A percentile compares a stretch with the other conserved stretches of the same genome.
These are phyloP conservation scores for Priceomyces fermenticarens DNA, from an alignment of 805 yeast species.

Conservation along the genomic window DNA sequence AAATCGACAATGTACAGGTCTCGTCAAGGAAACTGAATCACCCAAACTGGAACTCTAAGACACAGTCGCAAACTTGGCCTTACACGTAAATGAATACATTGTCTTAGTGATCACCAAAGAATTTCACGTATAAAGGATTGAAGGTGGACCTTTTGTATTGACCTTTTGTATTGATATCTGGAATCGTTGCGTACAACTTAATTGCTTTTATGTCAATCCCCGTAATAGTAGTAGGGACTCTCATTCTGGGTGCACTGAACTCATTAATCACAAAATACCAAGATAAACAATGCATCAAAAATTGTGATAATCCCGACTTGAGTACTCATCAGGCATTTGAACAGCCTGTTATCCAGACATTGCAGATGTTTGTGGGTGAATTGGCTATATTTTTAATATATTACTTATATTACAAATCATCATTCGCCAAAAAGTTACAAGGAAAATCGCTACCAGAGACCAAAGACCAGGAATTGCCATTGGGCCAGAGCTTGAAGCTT, in stretches of 20 bases:
- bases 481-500: conserved; percentile 20
- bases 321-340: conserved; percentile 52
- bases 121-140: too few relatives aligned
- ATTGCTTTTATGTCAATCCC: neutral
- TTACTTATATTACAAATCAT: conserved; percentile 21
- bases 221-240: conserved; percentile 44
- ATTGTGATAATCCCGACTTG: conserved; percentile 47
- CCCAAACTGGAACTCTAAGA: neutral
- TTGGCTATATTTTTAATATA: conserved; percentile 46
- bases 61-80: too few relatives aligned
- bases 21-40: neutral
- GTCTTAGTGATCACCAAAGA: too few relatives aligned
- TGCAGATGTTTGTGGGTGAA: conserved; percentile 82
- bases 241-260: conserved; percentile 68
- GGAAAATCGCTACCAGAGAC: conserved; percentile 7
- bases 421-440: conserved; percentile 1
- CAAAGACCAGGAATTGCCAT: conserved; percentile 6
- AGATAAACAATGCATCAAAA: conserved; percentile 66
- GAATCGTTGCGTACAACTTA: too few relatives aligned
- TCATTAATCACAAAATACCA: conserved; percentile 73
- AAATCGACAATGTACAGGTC: conserved; percentile 3
- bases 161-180: too few relatives aligned
- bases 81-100: too few relatives aligned
- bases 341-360: conserved; percentile 76
- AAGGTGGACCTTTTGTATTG: too few relatives aligned